Base-by-base conservation (phyloP, 2,329 filamentous ascomycete genomes). In the Fusarium torulosum region DNA sequence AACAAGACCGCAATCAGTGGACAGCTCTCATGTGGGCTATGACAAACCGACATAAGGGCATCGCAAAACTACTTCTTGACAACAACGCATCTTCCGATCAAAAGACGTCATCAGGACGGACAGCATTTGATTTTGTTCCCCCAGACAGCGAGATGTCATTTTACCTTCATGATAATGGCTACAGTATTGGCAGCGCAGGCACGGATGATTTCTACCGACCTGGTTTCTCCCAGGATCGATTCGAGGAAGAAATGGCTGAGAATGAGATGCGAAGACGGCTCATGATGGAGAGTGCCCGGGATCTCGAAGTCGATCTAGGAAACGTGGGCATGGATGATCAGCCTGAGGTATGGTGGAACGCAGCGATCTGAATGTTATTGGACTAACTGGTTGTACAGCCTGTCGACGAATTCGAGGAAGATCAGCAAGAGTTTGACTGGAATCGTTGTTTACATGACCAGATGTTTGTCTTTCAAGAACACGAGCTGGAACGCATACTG, bases 271-370 rank as follows among this genome's bases (percentile, higher is more conserved):
- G 95, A 76, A 88, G 95, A 67, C 88, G 96, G 31, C 94, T 99
- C 90, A 97, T 99, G 94, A 97, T 98, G 95, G 96, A 99, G 77
- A 99, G 96, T 75, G 95, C 96, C 7, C 91, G 96, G 69, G 97
- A 99, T 77, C 84, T 99, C 35, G 96, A 99, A 78, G 96, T 99
- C 41, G 96, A 99, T 74, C 80, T 99, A 55, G 96, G 95, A 14
- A 99, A 97, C 73, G 88, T 99, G 57, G 96, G 96, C 29, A 90
- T 99, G 73, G 96, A 99, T 75, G 96, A 99, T 77, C 91, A 96
- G 75, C 93, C 94, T 52, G 96, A 98, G 84, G 93, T 94, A 81
- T 73, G 86, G 69, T 25, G 20, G 20, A 33, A n/a, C 19, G 20
- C n/a, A 25, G 11, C 6, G 27, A 33, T 14, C 43, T 27, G 21